A percentile compares a stretch with the other conserved stretches of the same genome.
These are phyloP conservation scores for Mychonastes homosphaera DNA, from an alignment of 139 green algal genomes.

Conservation along the genomic window DNA sequence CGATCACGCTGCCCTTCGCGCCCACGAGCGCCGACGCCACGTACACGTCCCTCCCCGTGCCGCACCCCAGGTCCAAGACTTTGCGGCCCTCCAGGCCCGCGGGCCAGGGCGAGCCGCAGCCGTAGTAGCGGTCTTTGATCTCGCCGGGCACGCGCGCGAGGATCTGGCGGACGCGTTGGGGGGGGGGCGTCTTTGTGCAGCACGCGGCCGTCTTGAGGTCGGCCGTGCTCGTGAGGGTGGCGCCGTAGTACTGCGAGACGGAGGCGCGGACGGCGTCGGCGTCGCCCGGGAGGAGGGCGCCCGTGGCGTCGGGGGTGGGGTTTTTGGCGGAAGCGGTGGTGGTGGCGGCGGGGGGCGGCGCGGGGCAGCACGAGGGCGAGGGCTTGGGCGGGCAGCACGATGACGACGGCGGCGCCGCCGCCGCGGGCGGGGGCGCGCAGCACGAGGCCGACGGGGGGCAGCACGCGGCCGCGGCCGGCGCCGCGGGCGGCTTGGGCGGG, in stretches of 20 bases:
- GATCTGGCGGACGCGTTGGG: slow-evolving; percentile 21
- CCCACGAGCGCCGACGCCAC: slow-evolving; percentile 82
- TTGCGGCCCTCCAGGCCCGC: slow-evolving; percentile 61
- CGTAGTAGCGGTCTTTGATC: slow-evolving; percentile 74
- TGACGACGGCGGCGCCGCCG: no score
- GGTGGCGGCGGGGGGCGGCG: no score
- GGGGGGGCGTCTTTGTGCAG: slow-evolving; percentile 53
- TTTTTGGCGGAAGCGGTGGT: no score
- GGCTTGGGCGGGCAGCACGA: no score
- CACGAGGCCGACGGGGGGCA: no score
- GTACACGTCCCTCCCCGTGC: slow-evolving; percentile 89
- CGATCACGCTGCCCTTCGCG: slow-evolving; percentile 50
- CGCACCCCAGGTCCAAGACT: slow-evolving; percentile 63
- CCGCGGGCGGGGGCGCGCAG: no score
- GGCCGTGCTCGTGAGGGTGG: slow-evolving; percentile 44
- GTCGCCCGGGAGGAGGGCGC: slow-evolving; percentile 16
- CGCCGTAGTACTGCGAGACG: slow-evolving; percentile 79
- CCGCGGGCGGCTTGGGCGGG: no score
- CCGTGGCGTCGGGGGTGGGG: no score
- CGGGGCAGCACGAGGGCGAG: no score
- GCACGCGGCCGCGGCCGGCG: no score
- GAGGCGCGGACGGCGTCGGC: slow-evolving; percentile 22
- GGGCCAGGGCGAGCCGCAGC: slow-evolving; percentile 85
- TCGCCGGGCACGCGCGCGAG: slow-evolving; percentile 39
- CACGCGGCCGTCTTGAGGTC: slow-evolving; percentile 86